These are phyloP conservation scores for Westerdykella aurantiaca DNA, from an alignment of 2,329 filamentous ascomycete species.

Conservation along the genomic window DNA sequence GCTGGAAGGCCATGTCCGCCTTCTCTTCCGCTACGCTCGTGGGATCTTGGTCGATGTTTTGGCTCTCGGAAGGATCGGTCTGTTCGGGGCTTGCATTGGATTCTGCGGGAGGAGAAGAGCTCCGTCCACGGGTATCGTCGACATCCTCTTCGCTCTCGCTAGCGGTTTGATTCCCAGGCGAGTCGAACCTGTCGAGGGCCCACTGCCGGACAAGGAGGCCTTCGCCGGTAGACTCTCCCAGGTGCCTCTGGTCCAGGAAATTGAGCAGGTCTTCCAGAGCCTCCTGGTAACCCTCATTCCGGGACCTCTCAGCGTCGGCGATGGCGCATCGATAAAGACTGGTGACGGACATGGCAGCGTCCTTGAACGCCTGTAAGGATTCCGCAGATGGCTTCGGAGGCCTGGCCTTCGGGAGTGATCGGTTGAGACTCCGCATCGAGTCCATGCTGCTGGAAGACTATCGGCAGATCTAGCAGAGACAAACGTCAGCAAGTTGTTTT, in stretches of 20 bases:
- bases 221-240: constrained; percentile 75
- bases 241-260: constrained; percentile 75
- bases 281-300: constrained; percentile 83
- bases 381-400: constrained; percentile 27
- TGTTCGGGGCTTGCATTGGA: constrained; percentile 38
- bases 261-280: constrained; percentile 83
- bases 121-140: constrained; percentile 48
- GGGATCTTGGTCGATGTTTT: constrained; percentile 21
- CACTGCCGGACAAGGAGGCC: constrained; percentile 61
- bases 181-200: constrained; percentile 65
- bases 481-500: too few relatives aligned
- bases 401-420: constrained; percentile 33
- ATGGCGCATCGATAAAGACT: constrained; percentile 93
- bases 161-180: constrained; percentile 44
- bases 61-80: constrained; percentile 34
- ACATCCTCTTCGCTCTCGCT: constrained; percentile 65
- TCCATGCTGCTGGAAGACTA: constrained; percentile 24
- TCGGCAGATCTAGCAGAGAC: neutral
- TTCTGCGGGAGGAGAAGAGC: constrained; percentile 54
- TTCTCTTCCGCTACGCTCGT: constrained; percentile 11
- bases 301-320: constrained; percentile 66
- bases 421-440: constrained; percentile 40
- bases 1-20: constrained; percentile 20
- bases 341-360: constrained; percentile 87
- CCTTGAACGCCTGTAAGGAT: constrained; percentile 84